Evolutionary conservation across 306 rosid genomes (phyloP).

Genomic region (Pyrus communis): DNA sequence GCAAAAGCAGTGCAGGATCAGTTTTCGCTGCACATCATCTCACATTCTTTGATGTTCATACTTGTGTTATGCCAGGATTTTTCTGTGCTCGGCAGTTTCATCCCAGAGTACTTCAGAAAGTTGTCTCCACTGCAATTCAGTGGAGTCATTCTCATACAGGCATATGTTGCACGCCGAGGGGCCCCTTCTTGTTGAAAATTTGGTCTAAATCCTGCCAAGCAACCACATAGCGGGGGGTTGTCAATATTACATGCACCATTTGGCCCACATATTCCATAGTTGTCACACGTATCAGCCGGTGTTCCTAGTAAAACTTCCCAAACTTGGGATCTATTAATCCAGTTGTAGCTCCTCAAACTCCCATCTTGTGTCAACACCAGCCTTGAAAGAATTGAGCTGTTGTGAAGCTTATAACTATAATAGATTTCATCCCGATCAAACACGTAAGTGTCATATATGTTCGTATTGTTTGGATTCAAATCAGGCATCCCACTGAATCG

Average conservation of each 20-base stretch:
- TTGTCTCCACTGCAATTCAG: conserved; percentile 30
- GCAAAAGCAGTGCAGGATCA: conserved; percentile 48
- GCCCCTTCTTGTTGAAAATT: conserved; percentile 16
- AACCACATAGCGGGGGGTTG: too few relatives aligned
- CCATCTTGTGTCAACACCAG: conserved; percentile 20
- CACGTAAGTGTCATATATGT: too few relatives aligned
- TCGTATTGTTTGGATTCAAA: too few relatives aligned
- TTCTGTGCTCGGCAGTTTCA: conserved; percentile 21
- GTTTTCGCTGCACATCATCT: conserved; percentile 12
- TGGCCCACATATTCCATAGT: conserved; percentile 37
- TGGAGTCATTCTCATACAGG: conserved; percentile 31
- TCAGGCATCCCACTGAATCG: too few relatives aligned
- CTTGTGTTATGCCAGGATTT: conserved; percentile 11
- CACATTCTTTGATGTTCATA: conserved; percentile 23
- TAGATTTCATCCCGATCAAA: too few relatives aligned
- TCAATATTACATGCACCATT: background rate
- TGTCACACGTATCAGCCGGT: conserved; percentile 21
- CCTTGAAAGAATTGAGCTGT: too few relatives aligned
- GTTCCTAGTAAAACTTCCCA: background rate
- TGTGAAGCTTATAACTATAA: too few relatives aligned
- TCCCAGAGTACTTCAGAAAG: conserved; percentile 9
- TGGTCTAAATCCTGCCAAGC: background rate
- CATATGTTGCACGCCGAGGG: conserved; percentile 6
- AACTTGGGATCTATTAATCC: background rate
- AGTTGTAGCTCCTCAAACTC: background rate